These are phyloP conservation scores for Tulasnella sp. DNA, from an alignment of 768 basidiomycete genomes.

Conservation along the genomic window DNA sequence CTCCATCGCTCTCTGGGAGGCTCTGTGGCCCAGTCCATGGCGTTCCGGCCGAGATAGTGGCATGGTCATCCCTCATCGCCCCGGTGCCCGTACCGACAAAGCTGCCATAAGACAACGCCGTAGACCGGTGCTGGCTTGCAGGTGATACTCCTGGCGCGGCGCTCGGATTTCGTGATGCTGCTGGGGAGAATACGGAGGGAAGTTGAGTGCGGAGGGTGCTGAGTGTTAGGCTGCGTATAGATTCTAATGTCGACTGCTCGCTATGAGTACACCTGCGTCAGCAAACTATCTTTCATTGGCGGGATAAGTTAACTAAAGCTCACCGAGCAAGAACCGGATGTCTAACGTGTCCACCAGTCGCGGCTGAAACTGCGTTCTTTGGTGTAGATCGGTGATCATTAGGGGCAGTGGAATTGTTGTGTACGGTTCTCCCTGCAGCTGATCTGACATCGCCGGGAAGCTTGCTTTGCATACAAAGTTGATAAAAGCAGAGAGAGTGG, in stretches of 20 bases:
- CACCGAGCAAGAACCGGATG: constrained; percentile 10
- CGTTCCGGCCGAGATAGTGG: constrained; percentile 17
- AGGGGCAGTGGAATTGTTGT: background rate
- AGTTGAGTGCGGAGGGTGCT: constrained; percentile 8
- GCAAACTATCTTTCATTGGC: background rate
- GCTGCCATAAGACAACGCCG: constrained; percentile 38
- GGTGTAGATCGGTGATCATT: background rate
- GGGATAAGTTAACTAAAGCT: background rate
- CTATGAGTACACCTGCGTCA: background rate
- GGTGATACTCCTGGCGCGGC: background rate
- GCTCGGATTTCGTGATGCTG: background rate
- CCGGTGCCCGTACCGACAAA: constrained; percentile 29
- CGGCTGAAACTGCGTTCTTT: background rate
- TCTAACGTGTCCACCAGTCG: background rate
- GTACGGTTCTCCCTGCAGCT: constrained; percentile 1
- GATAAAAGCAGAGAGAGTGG: background rate
- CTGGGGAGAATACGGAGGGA: constrained; percentile 12
- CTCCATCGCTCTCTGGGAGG: too few species aligned
- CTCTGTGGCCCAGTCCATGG: too few species aligned
- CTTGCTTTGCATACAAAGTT: constrained; percentile 4
- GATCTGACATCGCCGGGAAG: constrained; percentile 1
- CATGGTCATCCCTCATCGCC: constrained; percentile 10
- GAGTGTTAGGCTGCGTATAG: constrained; percentile 4
- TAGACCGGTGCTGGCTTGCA: constrained; percentile 29
- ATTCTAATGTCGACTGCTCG: constrained; percentile 13